Conservation (phyloP, 768 basidiomycete genomes). For the Boletus vermiculosoides region DNA sequence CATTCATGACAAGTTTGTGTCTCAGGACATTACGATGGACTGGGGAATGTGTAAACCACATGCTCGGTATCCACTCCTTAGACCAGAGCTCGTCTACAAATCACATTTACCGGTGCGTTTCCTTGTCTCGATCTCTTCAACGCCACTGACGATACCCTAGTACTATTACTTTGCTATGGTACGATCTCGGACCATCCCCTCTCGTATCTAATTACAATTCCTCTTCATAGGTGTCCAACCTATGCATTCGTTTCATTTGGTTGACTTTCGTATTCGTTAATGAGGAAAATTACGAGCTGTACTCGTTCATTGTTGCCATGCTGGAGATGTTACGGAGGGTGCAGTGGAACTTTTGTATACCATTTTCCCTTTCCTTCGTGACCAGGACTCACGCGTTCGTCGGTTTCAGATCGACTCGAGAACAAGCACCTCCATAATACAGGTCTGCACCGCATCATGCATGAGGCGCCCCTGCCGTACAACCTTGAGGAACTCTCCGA, state of each 20-base stretch:
- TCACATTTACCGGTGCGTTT: conserved; percentile 54
- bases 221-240: conserved; percentile 59
- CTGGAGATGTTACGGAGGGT: conserved; percentile 78
- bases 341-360: conserved; percentile 91
- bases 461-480: conserved; percentile 86
- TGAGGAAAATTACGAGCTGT: conserved; percentile 49
- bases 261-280: conserved; percentile 64
- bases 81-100: conserved; percentile 73
- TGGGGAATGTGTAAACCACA: conserved; percentile 78
- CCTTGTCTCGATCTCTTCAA: neutral
- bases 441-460: conserved; percentile 85
- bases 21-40: conserved; percentile 83
- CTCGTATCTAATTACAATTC: neutral
- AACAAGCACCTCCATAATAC: conserved; percentile 93
- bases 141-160: conserved; percentile 33
- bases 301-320: conserved; percentile 65
- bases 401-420: conserved; percentile 64
- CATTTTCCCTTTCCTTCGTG: conserved; percentile 4
- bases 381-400: neutral
- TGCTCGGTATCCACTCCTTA: conserved; percentile 57
- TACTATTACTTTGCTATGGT: conserved; percentile 81
- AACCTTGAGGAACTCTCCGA: conserved; percentile 48
- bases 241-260: conserved; percentile 80
- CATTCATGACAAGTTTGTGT: neutral
- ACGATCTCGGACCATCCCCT: conserved; percentile 14